These are phyloP conservation scores for Agrocybe praecox DNA, from an alignment of 768 basidiomycete species.

Conservation along the genomic window DNA sequence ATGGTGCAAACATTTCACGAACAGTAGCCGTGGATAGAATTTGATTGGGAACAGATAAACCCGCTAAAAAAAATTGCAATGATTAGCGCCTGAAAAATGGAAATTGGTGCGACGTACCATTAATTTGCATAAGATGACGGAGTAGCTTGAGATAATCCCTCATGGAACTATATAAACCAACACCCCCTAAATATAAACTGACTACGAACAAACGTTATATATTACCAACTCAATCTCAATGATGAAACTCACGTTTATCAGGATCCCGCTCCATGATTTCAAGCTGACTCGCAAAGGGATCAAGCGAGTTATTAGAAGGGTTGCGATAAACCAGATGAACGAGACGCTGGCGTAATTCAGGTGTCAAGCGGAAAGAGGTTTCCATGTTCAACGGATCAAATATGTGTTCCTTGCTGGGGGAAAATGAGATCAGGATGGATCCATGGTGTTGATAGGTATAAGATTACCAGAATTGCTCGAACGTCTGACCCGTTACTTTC, in stretches of 20 bases:
- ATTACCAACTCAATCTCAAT: background rate
- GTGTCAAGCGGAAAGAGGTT: conserved; percentile 31
- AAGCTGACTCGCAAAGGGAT: conserved; percentile 22
- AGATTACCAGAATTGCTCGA: conserved; percentile 33
- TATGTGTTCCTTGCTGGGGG: conserved; percentile 28
- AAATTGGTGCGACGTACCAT: conserved; percentile 17
- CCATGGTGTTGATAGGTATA: background rate
- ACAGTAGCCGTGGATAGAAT: conserved; percentile 25
- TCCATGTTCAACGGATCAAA: conserved; percentile 32
- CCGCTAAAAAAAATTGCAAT: conserved; percentile 15
- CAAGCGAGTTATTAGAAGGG: conserved; percentile 16
- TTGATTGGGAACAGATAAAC: conserved; percentile 20
- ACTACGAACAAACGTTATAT: conserved; percentile 9
- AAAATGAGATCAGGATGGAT: background rate
- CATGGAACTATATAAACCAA: conserved; percentile 29
- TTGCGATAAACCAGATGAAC: conserved; percentile 25
- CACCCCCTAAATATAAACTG: conserved; percentile 26
- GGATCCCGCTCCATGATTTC: conserved; percentile 30
- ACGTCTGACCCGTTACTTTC: conserved; percentile 24
- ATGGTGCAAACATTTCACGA: conserved; percentile 26
- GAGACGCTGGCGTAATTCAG: conserved; percentile 22
- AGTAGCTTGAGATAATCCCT: conserved; percentile 34
- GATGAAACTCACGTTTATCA: conserved; percentile 18
- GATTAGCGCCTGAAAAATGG: background rate
- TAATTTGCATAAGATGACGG: conserved; percentile 33